Conservation (phyloP, 2,329 filamentous ascomycete species). For the Sclerotiophoma versabilis region DNA sequence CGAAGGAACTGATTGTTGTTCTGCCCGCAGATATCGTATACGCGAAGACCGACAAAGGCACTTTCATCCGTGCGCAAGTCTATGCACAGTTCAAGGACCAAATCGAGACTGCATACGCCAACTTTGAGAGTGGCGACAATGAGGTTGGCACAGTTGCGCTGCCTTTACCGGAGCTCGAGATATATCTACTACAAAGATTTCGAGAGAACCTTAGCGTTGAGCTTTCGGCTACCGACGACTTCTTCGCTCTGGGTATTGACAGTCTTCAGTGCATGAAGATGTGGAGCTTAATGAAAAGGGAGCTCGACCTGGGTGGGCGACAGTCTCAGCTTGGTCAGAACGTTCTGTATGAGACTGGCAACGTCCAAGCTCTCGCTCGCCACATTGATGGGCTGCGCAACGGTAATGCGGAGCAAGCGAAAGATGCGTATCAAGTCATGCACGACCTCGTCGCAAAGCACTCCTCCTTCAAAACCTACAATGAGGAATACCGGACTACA, state of each 20-base stretch:
- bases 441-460: constrained; percentile 55
- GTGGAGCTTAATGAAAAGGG: constrained; percentile 59
- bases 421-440: constrained; percentile 55
- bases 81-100: constrained; percentile 58
- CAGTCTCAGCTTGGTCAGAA: constrained; percentile 59
- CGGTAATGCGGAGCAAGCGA: constrained; percentile 43
- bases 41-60: constrained; percentile 64
- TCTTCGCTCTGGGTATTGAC: constrained; percentile 66
- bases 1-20: constrained; percentile 61
- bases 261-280: constrained; percentile 66
- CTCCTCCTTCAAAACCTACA: constrained; percentile 43
- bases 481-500: neutral
- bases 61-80: constrained; percentile 61
- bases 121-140: constrained; percentile 31
- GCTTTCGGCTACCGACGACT: constrained; percentile 55
- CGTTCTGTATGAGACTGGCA: constrained; percentile 66
- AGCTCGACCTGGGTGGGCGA: constrained; percentile 57
- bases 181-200: constrained; percentile 32
- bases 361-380: constrained; percentile 54
- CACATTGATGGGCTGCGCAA: constrained; percentile 55
- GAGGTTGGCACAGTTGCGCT: constrained; percentile 32
- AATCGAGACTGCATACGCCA: constrained; percentile 57
- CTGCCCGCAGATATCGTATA: constrained; percentile 56
- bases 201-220: constrained; percentile 28
- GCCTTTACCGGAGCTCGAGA: constrained; percentile 41